Evolutionary conservation across 345 rosid species (phyloP).

Genomic region (Lepidium sativum): DNA sequence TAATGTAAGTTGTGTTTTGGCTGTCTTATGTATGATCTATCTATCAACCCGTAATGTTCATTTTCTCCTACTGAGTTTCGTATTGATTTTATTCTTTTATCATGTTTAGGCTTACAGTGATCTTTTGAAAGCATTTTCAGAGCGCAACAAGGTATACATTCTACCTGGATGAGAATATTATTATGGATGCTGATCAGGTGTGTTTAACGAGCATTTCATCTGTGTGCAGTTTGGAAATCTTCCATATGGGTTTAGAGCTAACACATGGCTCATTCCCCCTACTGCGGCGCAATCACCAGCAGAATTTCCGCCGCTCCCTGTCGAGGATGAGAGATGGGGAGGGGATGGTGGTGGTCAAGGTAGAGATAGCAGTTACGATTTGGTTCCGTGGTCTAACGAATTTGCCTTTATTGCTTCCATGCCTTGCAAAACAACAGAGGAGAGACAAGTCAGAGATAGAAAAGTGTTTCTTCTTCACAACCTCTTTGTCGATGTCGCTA

Average conservation of each 20-base stretch:
- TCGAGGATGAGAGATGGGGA: slow-evolving; percentile 88
- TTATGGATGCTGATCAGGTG: not conserved
- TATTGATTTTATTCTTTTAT: not conserved
- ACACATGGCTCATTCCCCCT: slow-evolving; percentile 94
- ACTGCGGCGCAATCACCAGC: slow-evolving; percentile 65
- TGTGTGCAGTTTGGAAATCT: slow-evolving; percentile 85
- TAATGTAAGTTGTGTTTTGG: slow-evolving; percentile 38
- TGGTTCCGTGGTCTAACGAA: slow-evolving; percentile 78
- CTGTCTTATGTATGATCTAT: not conserved
- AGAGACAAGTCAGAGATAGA: slow-evolving; percentile 91
- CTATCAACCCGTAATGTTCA: not conserved
- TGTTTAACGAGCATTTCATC: not conserved
- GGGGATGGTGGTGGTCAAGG: slow-evolving; percentile 96
- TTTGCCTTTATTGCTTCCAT: slow-evolving; percentile 69
- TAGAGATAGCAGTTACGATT: slow-evolving; percentile 64
- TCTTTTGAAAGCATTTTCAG: slow-evolving; percentile 80
- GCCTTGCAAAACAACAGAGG: slow-evolving; percentile 89
- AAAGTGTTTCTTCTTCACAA: slow-evolving; percentile 94
- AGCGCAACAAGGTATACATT: slow-evolving; percentile 77
- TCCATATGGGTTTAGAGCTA: slow-evolving; percentile 96
- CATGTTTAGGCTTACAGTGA: slow-evolving; percentile 70
- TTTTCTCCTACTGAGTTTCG: not conserved
- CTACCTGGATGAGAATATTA: not conserved
- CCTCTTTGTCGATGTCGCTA: slow-evolving; percentile 79
- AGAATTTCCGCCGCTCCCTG: slow-evolving; percentile 63